A percentile compares a stretch with the other conserved stretches of the same genome.
These are phyloP conservation scores for Penicillium macrosclerotiorum DNA, from an alignment of 495 filamentous ascomycete genomes.

Conservation along the genomic window DNA sequence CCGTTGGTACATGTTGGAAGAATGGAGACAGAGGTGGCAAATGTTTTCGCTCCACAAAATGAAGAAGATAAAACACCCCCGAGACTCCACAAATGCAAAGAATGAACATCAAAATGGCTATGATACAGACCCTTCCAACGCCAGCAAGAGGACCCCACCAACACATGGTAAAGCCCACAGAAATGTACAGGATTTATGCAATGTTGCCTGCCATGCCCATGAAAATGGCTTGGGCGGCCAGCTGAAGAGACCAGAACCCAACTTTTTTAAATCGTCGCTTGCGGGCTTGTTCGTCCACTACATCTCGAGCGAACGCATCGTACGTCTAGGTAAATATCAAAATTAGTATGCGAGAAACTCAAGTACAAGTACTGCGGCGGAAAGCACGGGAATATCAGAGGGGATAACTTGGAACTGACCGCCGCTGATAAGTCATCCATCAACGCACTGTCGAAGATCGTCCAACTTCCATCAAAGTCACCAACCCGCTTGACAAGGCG, in stretches of 20 bases:
- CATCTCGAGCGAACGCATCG: slow-evolving; percentile 83
- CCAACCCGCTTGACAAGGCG: slow-evolving; percentile 81
- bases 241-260: slow-evolving; percentile 88
- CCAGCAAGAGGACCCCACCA: slow-evolving; percentile 6
- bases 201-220: slow-evolving; percentile 91
- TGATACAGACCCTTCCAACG: slow-evolving; percentile 21
- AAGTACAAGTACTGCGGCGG: no score
- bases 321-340: slow-evolving; percentile 73
- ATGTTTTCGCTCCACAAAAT: not conserved
- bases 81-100: slow-evolving; percentile 18
- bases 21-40: not conserved
- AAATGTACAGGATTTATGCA: slow-evolving; percentile 49
- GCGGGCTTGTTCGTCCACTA: slow-evolving; percentile 79
- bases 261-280: slow-evolving; percentile 91
- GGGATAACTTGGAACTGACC: slow-evolving; percentile 36
- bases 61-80: slow-evolving; percentile 4
- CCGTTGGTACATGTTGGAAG: no score
- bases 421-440: slow-evolving; percentile 96
- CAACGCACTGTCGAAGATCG: slow-evolving; percentile 86
- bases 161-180: not conserved
- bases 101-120: slow-evolving; percentile 13
- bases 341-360: slow-evolving; percentile 11
- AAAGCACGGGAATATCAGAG: not conserved
- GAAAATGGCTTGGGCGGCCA: slow-evolving; percentile 90
- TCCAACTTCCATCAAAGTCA: slow-evolving; percentile 97